Base-by-base conservation (phyloP, 176 grass and related monocot species). In the Triticum turgidum region DNA sequence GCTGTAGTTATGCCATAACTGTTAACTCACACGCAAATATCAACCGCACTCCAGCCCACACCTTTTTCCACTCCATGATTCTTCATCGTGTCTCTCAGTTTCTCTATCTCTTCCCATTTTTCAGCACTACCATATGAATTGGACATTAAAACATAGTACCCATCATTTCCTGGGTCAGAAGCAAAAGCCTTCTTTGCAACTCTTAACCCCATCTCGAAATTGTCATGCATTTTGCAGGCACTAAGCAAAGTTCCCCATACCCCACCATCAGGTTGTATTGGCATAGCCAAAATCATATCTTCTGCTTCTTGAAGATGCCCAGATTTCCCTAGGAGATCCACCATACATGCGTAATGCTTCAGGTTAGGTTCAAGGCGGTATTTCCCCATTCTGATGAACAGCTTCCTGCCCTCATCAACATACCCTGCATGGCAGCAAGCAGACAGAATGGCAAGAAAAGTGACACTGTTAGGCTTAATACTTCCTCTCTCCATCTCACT, bases 301-400 rank as follows among this genome's bases (percentile, higher is more conserved):
- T 95, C 93, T 65, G 91, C 91, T 80, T 95, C 93, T 65, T 78
- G 64, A 29, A 95, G 88, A 80, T 91, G 24, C 27, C 88, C 86
- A 71, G 81, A 89, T 85, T 90, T 92, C 20, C 86, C 93, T 65
- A 95, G 79, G 34, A 95, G 88, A 91, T 92, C 88, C 11, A 95
- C 88, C 84, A 95, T 91, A 87, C 88, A 92, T 3, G 91, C 67
- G 29, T 89, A 95, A 75, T 95, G 93, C 86, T 95, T 95, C 81
- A 92, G 77, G 24, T 90, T 92, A 78, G 91, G 88, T 45, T 72
- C 82, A 85, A 95, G 69, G 81, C 73, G 77, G 79, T 77, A 89
- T 42, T 65, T 45, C 9, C 14, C 61, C 93, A 95, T 95, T 77
- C 79, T 85, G 61, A 29, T 38, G 59, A 95, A 95, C 12, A 92